phyloP scores from a whole-genome alignment of 257 asterid species.

The Salvia miltiorrhiza region DNA sequence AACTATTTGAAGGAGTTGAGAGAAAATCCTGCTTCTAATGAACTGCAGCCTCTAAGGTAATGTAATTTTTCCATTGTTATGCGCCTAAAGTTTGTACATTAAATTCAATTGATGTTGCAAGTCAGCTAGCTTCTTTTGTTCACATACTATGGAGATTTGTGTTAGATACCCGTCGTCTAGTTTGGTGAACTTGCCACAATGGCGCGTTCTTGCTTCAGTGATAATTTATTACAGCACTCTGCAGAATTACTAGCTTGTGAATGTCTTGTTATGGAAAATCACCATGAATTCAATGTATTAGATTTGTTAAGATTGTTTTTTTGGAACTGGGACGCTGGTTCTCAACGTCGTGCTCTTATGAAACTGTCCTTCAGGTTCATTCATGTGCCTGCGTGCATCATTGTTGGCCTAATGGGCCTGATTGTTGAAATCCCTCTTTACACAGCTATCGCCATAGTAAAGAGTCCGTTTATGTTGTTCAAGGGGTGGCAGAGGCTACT shows the following conservation, averaged over 20 bases:
- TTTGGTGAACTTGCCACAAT: not conserved
- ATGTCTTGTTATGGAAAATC: not conserved
- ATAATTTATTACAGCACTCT: not conserved
- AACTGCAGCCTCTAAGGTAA: slow-evolving; percentile 75
- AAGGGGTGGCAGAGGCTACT: slow-evolving; percentile 90
- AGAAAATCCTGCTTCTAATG: slow-evolving; percentile 45
- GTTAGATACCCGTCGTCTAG: not conserved
- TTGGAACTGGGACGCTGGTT: not conserved
- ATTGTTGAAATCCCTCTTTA: slow-evolving; percentile 84
- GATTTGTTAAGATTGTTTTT: not conserved
- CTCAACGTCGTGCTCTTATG: slow-evolving; percentile 1
- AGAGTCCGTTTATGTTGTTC: slow-evolving; percentile 89
- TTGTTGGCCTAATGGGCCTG: slow-evolving; percentile 72
- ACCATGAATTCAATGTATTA: not conserved
- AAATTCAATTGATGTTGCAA: not conserved
- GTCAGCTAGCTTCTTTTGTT: not conserved
- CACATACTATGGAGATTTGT: not conserved
- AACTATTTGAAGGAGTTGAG: slow-evolving; percentile 62
- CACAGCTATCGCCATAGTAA: slow-evolving; percentile 70
- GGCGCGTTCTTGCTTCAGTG: not conserved
- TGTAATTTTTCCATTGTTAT: not conserved
- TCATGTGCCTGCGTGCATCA: slow-evolving; percentile 80
- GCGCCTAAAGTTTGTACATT: too few species aligned
- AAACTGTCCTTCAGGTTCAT: slow-evolving; percentile 51
- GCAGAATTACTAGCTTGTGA: not conserved